Evolutionary conservation across 805 yeast genomes (phyloP).

Genomic region (Pichia heedii): DNA sequence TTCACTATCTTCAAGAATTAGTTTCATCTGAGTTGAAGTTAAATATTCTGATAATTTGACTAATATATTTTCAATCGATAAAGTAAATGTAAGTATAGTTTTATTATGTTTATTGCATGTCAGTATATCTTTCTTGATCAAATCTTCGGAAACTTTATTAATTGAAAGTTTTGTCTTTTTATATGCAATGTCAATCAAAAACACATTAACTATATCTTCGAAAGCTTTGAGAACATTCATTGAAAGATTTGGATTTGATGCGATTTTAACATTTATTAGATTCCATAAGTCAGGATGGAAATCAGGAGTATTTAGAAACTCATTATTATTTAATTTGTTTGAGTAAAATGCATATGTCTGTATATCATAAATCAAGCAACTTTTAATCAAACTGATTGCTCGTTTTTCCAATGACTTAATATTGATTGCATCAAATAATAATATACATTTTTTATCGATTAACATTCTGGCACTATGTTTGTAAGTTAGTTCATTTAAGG

Average conservation of each 20-base stretch:
- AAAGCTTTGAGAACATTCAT: slow-evolving; percentile 14
- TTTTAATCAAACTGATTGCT: slow-evolving; percentile 15
- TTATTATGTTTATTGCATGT: slow-evolving; percentile 23
- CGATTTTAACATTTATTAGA: slow-evolving; percentile 17
- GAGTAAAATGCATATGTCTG: slow-evolving; percentile 18
- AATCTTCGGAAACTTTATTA: slow-evolving; percentile 10
- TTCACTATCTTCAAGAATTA: slow-evolving; percentile 31
- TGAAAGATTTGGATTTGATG: slow-evolving; percentile 14
- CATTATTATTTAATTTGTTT: slow-evolving; percentile 10
- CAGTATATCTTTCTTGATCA: slow-evolving; percentile 16
- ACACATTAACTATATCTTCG: slow-evolving; percentile 12
- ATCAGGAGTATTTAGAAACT: slow-evolving; percentile 13
- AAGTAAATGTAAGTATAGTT: slow-evolving; percentile 12
- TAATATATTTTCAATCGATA: slow-evolving; percentile 17
- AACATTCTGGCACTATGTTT: slow-evolving; percentile 41
- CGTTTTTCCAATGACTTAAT: slow-evolving; percentile 8
- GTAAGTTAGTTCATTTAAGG: slow-evolving; percentile 27
- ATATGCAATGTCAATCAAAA: slow-evolving; percentile 18
- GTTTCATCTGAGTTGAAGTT: slow-evolving; percentile 17
- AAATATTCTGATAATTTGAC: slow-evolving; percentile 21
- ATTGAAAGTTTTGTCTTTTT: slow-evolving; percentile 11
- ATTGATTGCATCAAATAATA: slow-evolving; percentile 20
- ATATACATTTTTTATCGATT: slow-evolving; percentile 35
- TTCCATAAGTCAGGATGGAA: slow-evolving; percentile 20
- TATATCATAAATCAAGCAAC: slow-evolving; percentile 20